Percentiles rank a stretch among this genome's conserved stretches.
phyloP scores from a whole-genome alignment of 164 flowering plant species.

The Liriodendron chinense region DNA sequence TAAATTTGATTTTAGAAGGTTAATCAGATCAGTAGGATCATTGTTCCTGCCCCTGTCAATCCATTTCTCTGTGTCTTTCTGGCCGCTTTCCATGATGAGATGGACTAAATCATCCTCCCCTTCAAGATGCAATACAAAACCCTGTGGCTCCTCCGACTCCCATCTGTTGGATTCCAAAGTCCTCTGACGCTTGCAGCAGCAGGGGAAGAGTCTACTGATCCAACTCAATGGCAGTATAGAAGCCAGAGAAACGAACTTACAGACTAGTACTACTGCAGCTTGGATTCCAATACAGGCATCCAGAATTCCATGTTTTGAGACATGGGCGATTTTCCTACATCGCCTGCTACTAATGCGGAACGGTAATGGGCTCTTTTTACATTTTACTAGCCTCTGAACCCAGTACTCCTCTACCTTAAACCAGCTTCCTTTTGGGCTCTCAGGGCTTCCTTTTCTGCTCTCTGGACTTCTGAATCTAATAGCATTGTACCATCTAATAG shows the following conservation, averaged over 20 bases:
- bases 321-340: neutral
- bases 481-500: neutral
- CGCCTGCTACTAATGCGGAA: neutral
- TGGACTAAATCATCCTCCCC: conserved; percentile 48
- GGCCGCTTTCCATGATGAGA: conserved; percentile 29
- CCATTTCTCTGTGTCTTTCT: conserved; percentile 36
- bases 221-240: conserved; percentile 28
- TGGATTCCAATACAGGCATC: conserved; percentile 35
- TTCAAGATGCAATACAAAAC: conserved; percentile 52
- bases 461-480: neutral
- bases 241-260: conserved; percentile 34
- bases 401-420: conserved; percentile 39
- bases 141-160: conserved; percentile 31
- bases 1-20: conserved; percentile 24
- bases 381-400: conserved; percentile 33
- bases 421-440: neutral
- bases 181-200: conserved; percentile 10
- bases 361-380: conserved; percentile 23
- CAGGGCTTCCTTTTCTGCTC: neutral
- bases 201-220: conserved; percentile 1
- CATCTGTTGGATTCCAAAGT: conserved; percentile 16
- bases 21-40: conserved; percentile 39
- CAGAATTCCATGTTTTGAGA: neutral
- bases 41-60: conserved; percentile 32
- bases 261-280: conserved; percentile 32